Evolutionary conservation across 225 moss, liverwort and hornwort genomes (phyloP).

Genomic region (Pseudisothecium myosuroides): DNA sequence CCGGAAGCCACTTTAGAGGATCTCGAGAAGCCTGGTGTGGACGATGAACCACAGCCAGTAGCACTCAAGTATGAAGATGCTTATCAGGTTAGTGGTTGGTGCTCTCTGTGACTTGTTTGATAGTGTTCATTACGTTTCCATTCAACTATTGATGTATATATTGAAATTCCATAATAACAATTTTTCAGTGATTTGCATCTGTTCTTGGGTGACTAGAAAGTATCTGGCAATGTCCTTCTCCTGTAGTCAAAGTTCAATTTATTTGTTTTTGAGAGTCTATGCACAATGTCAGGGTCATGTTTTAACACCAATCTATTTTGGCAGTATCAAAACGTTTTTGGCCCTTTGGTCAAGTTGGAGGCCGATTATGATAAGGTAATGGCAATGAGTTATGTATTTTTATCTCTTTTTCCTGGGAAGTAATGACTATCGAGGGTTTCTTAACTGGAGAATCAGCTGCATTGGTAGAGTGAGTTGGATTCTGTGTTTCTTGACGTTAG

Average conservation of each 20-base stretch:
- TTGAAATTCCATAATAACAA: background rate
- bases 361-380: slow-evolving; percentile 94
- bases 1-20: slow-evolving; percentile 94
- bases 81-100: slow-evolving; percentile 60
- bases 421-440: background rate
- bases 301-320: background rate
- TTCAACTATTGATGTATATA: background rate
- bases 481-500: background rate
- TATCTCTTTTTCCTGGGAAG: background rate
- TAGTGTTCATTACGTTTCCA: background rate
- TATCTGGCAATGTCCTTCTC: background rate
- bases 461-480: background rate
- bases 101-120: background rate
- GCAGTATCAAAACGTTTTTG: slow-evolving; percentile 99
- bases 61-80: slow-evolving; percentile 95
- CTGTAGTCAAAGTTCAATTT: background rate
- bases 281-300: background rate
- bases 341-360: slow-evolving; percentile 90
- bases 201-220: background rate
- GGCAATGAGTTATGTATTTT: background rate
- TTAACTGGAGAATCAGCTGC: background rate
- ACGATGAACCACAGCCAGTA: slow-evolving; percentile 94
- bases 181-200: background rate
- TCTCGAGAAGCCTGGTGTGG: slow-evolving; percentile 98
- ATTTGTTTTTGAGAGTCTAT: background rate